Percentiles rank a stretch among this genome's conserved stretches.
These are phyloP conservation scores for Rhynchosporium agropyri DNA, from an alignment of 2,329 filamentous ascomycete genomes.

Conservation along the genomic window DNA sequence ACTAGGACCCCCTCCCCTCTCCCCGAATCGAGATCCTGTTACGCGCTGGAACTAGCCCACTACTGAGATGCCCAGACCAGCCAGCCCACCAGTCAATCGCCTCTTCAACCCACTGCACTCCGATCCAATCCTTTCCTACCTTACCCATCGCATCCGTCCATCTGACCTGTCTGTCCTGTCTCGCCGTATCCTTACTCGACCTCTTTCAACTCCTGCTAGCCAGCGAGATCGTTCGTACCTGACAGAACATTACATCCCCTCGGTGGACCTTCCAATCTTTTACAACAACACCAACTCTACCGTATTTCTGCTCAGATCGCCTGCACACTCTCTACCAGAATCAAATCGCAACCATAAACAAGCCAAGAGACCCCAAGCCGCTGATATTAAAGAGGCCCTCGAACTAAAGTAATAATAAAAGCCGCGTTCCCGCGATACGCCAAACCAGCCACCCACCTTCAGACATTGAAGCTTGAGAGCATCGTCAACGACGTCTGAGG, in stretches of 20 bases:
- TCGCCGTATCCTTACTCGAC: not conserved
- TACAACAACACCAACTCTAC: conserved; percentile 25
- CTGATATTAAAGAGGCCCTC: not conserved
- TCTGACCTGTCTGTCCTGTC: not conserved
- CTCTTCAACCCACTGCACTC: conserved; percentile 8
- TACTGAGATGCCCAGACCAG: not conserved
- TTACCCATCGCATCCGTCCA: conserved; percentile 3
- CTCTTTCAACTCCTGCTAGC: conserved; percentile 36
- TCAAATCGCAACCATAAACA: conserved; percentile 11
- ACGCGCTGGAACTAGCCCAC: conserved; percentile 30
- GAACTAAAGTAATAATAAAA: conserved; percentile 31
- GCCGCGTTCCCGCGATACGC: conserved; percentile 23
- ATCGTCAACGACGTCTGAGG: not conserved
- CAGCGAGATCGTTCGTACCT: conserved; percentile 30
- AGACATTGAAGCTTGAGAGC: conserved; percentile 18
- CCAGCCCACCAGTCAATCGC: conserved; percentile 17
- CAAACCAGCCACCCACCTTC: conserved; percentile 19
- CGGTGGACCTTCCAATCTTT: conserved; percentile 14
- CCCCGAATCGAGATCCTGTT: conserved; percentile 26
- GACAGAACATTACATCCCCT: conserved; percentile 31
- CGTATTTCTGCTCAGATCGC: conserved; percentile 24
- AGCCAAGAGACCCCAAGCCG: conserved; percentile 7
- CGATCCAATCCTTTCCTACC: not conserved
- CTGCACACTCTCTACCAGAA: conserved; percentile 21
- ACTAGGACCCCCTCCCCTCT: conserved; percentile 22